Base-by-base conservation (phyloP, 2,329 filamentous ascomycete species). In the Ophiostoma piceae region DNA sequence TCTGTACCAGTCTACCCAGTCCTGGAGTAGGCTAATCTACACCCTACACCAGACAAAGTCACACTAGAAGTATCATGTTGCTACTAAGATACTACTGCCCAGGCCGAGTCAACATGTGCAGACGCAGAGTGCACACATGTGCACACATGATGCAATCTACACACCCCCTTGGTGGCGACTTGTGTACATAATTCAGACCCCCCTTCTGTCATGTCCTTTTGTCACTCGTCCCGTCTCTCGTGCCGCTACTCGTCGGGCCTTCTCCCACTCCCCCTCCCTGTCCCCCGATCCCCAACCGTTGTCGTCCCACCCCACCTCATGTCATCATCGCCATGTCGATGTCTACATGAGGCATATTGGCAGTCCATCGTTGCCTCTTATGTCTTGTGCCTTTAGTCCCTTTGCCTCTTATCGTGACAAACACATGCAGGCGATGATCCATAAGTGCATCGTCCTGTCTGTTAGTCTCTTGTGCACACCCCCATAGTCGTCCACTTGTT, bases 111-210 rank as follows among this genome's bases (percentile, higher is more conserved):
- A 32, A 29, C 54, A 3, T 35, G 35, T 35, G 39, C 39, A 41
- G 39, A 41, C 2, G 57, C 57, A 60, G 57, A 60, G 57, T 60
- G 57, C 57, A 57, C 14, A 60, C 57, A 60, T 32, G 57, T 60
- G 57, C 57, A 60, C 57, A 16, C 51, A 60, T 60, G 57, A 60
- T 29, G 57, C 57, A 29, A 60, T 57, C 51, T 57, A 26, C 51
- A 57, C 51, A n/a, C 51, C 51, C 51, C 22, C 51, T 57, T 57
- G 47, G 47, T 51, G 47, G 47, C 47, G 47, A 51, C 8, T 51
- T 16, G 6, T 51, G 51, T 57, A 57, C n/a, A 57, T 57, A 57
- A 57, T 57, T 26, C 51, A 26, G n/a, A 47, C 43, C 43, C 43
- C 43, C 43, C 43, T 47, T 16, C 43, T 47, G 16, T 8, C 43